A percentile compares a stretch with the other conserved stretches of the same genome.
Conservation (phyloP, 1,284 basidiomycete species). For the Sporisorium graminicola region DNA sequence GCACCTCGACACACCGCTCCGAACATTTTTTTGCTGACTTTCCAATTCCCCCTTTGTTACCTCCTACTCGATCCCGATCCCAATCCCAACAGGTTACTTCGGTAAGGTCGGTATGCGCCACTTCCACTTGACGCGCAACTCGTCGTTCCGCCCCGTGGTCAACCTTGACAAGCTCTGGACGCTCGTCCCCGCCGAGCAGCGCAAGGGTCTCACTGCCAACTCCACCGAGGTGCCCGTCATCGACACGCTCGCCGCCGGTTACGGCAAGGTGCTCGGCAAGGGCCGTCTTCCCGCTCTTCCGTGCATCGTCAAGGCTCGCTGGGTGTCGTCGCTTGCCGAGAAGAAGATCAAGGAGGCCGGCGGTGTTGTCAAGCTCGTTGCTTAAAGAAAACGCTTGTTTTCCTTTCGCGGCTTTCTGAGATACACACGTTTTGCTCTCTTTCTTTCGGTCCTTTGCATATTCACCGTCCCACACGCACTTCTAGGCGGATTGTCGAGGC, state of each 20-base stretch:
- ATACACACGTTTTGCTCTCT: neutral
- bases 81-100: slow-evolving; percentile 82
- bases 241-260: slow-evolving; percentile 68
- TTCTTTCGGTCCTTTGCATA: slow-evolving; percentile 16
- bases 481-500: neutral
- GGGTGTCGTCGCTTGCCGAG: slow-evolving; percentile 68
- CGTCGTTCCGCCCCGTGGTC: slow-evolving; percentile 90
- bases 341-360: slow-evolving; percentile 70
- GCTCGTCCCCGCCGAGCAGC: slow-evolving; percentile 67
- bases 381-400: slow-evolving; percentile 15
- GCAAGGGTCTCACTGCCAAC: slow-evolving; percentile 56
- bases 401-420: no score
- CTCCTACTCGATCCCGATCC: no score
- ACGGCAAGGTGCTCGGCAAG: slow-evolving; percentile 70
- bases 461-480: slow-evolving; percentile 1
- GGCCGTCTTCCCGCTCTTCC: slow-evolving; percentile 67
- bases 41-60: neutral
- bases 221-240: slow-evolving; percentile 69
- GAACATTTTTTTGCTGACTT: slow-evolving; percentile 17
- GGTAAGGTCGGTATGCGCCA: slow-evolving; percentile 94
- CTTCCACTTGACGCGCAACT: slow-evolving; percentile 94
- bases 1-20: neutral
- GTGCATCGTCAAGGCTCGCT: slow-evolving; percentile 69
- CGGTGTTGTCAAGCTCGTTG: slow-evolving; percentile 68
- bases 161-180: slow-evolving; percentile 75